Conservation (phyloP, 176 grass and related monocot species). For the Tuctoria greenei region DNA sequence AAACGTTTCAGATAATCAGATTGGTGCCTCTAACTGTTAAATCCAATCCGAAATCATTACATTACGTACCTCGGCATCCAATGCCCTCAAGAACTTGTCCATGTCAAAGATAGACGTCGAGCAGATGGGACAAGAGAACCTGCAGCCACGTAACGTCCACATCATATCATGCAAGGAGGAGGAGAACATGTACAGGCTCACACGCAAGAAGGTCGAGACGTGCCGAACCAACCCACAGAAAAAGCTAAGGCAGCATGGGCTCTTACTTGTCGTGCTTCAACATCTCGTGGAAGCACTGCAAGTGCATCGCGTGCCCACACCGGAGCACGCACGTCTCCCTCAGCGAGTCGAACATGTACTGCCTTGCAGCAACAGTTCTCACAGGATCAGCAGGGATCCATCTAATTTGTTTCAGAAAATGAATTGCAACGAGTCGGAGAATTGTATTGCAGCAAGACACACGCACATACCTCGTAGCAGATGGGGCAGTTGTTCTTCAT, state of each 20-base stretch:
- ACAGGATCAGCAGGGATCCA: neutral
- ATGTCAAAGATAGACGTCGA: constrained; percentile 72
- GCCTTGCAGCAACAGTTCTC: constrained; percentile 18
- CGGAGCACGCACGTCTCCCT: constrained; percentile 72
- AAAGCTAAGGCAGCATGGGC: constrained; percentile 34
- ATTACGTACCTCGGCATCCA: constrained; percentile 70
- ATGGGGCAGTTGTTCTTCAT: constrained; percentile 91
- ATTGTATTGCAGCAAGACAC: neutral
- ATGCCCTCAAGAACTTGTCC: constrained; percentile 68
- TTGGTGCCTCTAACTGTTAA: neutral
- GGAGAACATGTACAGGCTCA: constrained; percentile 15
- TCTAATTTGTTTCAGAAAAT: too few relatives aligned
- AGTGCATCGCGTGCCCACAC: constrained; percentile 93
- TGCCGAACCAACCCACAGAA: neutral
- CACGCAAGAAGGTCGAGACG: constrained; percentile 33
- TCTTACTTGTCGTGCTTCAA: constrained; percentile 88
- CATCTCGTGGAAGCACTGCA: constrained; percentile 81
- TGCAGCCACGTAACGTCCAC: constrained; percentile 17
- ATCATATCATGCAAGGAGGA: neutral
- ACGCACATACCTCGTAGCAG: constrained; percentile 66
- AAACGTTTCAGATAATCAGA: neutral
- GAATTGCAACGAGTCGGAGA: too few relatives aligned
- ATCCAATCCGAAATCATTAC: neutral
- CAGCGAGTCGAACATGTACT: constrained; percentile 87
- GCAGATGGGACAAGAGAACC: constrained; percentile 87